phyloP scores from a whole-genome alignment of 169 alveolate genomes.

The Plasmodium inui region DNA sequence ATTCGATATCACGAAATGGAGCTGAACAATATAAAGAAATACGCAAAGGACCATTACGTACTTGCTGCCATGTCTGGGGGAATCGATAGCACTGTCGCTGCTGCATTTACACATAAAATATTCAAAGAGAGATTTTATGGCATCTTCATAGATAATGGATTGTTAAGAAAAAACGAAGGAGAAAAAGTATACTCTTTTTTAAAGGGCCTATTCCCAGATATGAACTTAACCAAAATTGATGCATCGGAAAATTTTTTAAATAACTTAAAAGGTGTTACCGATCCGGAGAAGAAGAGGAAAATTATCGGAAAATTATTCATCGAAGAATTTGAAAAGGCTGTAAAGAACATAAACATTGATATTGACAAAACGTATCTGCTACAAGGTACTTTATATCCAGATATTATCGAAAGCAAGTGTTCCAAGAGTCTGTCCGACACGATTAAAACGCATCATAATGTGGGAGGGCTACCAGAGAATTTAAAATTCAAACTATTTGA shows the following conservation, averaged over 20 bases:
- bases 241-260: slow-evolving; percentile 79
- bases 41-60: slow-evolving; percentile 75
- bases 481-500: slow-evolving; percentile 82
- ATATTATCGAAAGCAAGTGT: slow-evolving; percentile 81
- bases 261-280: slow-evolving; percentile 80
- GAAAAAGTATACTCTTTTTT: slow-evolving; percentile 79
- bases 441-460: slow-evolving; percentile 86
- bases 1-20: slow-evolving; percentile 74
- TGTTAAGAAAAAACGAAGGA: slow-evolving; percentile 84
- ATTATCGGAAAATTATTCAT: slow-evolving; percentile 84
- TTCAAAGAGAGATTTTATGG: slow-evolving; percentile 84
- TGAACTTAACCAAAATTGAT: slow-evolving; percentile 80
- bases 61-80: slow-evolving; percentile 88
- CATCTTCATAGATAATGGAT: slow-evolving; percentile 83
- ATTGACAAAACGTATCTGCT: slow-evolving; percentile 78
- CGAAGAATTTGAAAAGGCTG: slow-evolving; percentile 85
- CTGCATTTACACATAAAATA: slow-evolving; percentile 83
- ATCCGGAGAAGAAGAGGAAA: slow-evolving; percentile 83
- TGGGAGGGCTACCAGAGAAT: slow-evolving; percentile 84
- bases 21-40: slow-evolving; percentile 77
- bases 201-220: slow-evolving; percentile 81
- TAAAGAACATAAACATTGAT: slow-evolving; percentile 80
- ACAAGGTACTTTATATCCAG: slow-evolving; percentile 87
- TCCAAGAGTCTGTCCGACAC: slow-evolving; percentile 79
- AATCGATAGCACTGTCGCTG: slow-evolving; percentile 86